Base-by-base conservation (phyloP, 2,329 filamentous ascomycete genomes). In the Nigrospora oryzae region DNA sequence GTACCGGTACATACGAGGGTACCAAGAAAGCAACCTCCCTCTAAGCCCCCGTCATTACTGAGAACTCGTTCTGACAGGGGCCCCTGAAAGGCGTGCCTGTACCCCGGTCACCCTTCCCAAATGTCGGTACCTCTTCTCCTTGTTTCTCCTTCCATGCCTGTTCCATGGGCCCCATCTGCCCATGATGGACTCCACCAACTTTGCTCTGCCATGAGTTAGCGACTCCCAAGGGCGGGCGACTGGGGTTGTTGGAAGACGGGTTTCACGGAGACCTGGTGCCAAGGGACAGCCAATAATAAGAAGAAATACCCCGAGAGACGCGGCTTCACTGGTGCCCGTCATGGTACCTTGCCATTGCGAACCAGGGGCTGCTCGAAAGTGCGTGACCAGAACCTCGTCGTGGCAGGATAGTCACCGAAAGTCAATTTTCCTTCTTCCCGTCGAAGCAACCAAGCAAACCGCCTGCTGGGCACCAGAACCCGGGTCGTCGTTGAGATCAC, bases 201-300 rank as follows among this genome's bases (percentile, higher is more conserved):
- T 10, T 28, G 23, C 23, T 51, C 52, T 50, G 46, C 49, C 49
- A 49, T 47, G 51, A 30, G 51, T 46, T 52, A 45, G 50, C 54
- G 53, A 59, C 56, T 28, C 23, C 23, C 23, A 58, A 60, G 53
- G 57, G 51, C 53, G 42, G 50, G 52, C 51, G 48, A 28, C 23
- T 28, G 23, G 23, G 23, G 23, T 28, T 28, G 23, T 53, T 55
- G 49, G 46, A 44, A 58, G 52, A 51, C 49, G 53, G 46, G 46
- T 47, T 47, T 50, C 42, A 34, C 39, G 23, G 31, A 31, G 15
- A 33, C 31, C 36, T 43, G 45, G 42, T 44, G 51, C 53, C 53
- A 55, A 53, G 54, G 41, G 51, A 16, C 34, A 42, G 30, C 35
- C 46, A 46, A 42, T 46, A 44, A 38, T 43, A 49, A 50, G 46